Evolutionary conservation across 805 yeast species (phyloP).

Genomic region (Metschnikowia dekortorum): DNA sequence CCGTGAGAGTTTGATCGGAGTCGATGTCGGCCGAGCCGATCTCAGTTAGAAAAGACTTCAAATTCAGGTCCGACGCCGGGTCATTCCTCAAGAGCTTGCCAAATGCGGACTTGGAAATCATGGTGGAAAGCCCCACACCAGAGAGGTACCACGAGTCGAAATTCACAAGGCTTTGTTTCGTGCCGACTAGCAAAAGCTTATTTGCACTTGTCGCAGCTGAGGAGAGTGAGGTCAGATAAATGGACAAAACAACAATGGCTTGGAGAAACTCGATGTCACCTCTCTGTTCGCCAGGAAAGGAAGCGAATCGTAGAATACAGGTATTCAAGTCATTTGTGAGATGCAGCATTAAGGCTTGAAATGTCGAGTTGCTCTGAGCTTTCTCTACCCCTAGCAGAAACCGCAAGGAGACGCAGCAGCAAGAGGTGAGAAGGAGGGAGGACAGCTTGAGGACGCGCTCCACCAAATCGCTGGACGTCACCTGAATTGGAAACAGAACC

Average conservation of each 20-base stretch:
- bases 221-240: slow-evolving; percentile 60
- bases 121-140: slow-evolving; percentile 60
- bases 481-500: slow-evolving; percentile 63
- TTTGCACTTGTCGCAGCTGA: slow-evolving; percentile 25
- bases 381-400: slow-evolving; percentile 34
- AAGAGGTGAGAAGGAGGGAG: slow-evolving; percentile 61
- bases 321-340: slow-evolving; percentile 47
- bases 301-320: slow-evolving; percentile 33
- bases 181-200: not conserved
- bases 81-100: slow-evolving; percentile 28
- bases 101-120: slow-evolving; percentile 47
- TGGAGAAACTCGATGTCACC: slow-evolving; percentile 57
- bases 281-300: slow-evolving; percentile 17
- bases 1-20: slow-evolving; percentile 46
- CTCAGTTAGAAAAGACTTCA: slow-evolving; percentile 6
- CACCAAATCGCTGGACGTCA: slow-evolving; percentile 46
- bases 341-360: slow-evolving; percentile 39
- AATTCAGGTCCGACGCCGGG: not conserved
- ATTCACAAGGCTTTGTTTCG: slow-evolving; percentile 21
- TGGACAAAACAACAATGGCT: slow-evolving; percentile 59
- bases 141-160: slow-evolving; percentile 72
- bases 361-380: slow-evolving; percentile 27
- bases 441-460: slow-evolving; percentile 47
- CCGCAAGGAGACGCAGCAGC: slow-evolving; percentile 60
- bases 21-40: slow-evolving; percentile 20